phyloP scores from a whole-genome alignment of 768 basidiomycete species.

The Ramaria rubella region DNA sequence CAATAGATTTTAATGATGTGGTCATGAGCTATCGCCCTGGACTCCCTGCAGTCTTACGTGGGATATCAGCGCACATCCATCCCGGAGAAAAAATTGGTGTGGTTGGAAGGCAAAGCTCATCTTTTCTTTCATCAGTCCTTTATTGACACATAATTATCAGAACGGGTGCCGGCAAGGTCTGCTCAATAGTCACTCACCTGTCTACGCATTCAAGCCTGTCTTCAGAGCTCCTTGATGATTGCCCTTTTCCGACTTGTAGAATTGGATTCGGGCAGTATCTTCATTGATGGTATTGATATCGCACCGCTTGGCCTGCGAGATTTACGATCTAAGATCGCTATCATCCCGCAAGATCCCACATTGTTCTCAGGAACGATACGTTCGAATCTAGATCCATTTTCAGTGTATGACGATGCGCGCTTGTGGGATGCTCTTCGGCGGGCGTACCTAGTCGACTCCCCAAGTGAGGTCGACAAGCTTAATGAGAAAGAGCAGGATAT shows the following conservation, averaged over 20 bases:
- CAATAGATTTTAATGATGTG: constrained; percentile 55
- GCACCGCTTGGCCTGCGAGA: constrained; percentile 60
- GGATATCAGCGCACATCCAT: constrained; percentile 50
- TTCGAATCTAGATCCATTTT: constrained; percentile 38
- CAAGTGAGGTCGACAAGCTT: constrained; percentile 10
- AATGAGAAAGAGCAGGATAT: constrained; percentile 42
- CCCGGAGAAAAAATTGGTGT: constrained; percentile 75
- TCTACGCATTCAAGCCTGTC: not conserved
- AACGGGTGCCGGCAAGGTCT: constrained; percentile 53
- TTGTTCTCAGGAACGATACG: constrained; percentile 48
- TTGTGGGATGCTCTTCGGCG: constrained; percentile 71
- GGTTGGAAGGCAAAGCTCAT: constrained; percentile 44
- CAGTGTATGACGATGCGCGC: constrained; percentile 45
- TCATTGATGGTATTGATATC: constrained; percentile 64
- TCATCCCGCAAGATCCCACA: constrained; percentile 64
- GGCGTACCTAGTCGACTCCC: constrained; percentile 40
- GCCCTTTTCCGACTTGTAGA: constrained; percentile 67
- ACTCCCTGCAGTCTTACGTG: constrained; percentile 65
- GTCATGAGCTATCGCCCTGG: constrained; percentile 60
- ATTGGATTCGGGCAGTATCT: constrained; percentile 50
- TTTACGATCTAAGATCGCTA: constrained; percentile 51
- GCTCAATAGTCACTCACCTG: not conserved
- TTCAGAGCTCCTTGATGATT: constrained; percentile 45
- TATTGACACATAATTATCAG: constrained; percentile 9
- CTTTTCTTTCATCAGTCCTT: constrained; percentile 6